Conservation (phyloP, 1,139 yeast species). For the Hemisphaericaspora subhashii region DNA sequence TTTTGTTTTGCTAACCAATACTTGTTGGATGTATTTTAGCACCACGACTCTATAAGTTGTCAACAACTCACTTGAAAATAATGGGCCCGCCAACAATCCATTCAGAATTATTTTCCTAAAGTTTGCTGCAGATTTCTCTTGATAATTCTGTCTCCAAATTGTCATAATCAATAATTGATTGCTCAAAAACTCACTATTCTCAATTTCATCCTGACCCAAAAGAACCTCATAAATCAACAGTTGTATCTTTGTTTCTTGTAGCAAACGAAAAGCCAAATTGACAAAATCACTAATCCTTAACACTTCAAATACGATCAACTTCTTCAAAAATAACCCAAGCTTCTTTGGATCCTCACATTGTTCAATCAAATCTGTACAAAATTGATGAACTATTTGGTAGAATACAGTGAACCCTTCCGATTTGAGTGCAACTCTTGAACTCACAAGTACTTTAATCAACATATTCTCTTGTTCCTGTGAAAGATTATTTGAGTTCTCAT, state of each 20-base stretch:
- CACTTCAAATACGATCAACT: slow-evolving; percentile 22
- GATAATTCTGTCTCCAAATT: slow-evolving; percentile 11
- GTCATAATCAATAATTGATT: slow-evolving; percentile 20
- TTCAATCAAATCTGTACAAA: slow-evolving; percentile 9
- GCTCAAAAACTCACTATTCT: slow-evolving; percentile 10
- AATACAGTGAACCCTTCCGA: slow-evolving; percentile 9
- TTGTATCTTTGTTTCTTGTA: not conserved
- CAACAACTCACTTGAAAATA: slow-evolving; percentile 5
- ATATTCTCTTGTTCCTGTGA: slow-evolving; percentile 14
- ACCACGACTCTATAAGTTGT: slow-evolving; percentile 10
- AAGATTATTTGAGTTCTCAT: slow-evolving; percentile 3
- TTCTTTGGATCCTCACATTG: slow-evolving; percentile 5
- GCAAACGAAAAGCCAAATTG: not conserved
- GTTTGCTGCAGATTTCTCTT: slow-evolving; percentile 10
- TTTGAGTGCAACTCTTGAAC: slow-evolving; percentile 17
- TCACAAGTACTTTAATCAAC: slow-evolving; percentile 19
- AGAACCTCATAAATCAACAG: slow-evolving; percentile 17
- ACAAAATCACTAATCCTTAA: slow-evolving; percentile 18
- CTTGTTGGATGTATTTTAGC: slow-evolving; percentile 17
- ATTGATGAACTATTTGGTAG: slow-evolving; percentile 10
- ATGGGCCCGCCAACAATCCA: slow-evolving; percentile 10
- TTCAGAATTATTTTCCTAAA: slow-evolving; percentile 10
- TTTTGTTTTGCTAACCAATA: slow-evolving; percentile 23
- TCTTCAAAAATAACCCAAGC: slow-evolving; percentile 17
- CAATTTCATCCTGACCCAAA: slow-evolving; percentile 14